phyloP scores from a whole-genome alignment of 495 filamentous ascomycete species.

The Penicillium bialowiezense region DNA sequence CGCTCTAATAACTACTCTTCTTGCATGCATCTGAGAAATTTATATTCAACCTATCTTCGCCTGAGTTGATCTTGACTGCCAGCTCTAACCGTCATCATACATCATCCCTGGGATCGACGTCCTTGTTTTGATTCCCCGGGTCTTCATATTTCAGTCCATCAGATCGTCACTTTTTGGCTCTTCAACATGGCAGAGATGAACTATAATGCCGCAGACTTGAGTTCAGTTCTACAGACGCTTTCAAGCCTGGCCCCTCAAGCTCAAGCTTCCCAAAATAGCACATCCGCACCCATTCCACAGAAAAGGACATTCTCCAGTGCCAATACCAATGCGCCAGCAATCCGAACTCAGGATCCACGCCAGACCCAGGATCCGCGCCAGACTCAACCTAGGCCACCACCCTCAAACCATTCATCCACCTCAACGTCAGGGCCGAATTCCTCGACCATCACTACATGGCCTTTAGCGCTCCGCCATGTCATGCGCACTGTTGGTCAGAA shows the following conservation, averaged over 20 bases:
- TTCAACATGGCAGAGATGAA: constrained; percentile 31
- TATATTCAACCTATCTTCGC: not conserved
- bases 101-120: too few species aligned
- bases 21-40: too few species aligned
- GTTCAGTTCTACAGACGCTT: constrained; percentile 53
- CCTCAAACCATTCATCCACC: constrained; percentile 1
- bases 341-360: constrained; percentile 9
- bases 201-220: constrained; percentile 47
- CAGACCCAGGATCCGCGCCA: too few species aligned
- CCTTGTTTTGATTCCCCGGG: too few species aligned
- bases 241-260: constrained; percentile 24
- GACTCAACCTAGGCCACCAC: not conserved
- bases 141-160: too few species aligned
- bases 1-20: too few species aligned
- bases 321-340: not conserved
- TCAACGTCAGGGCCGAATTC: constrained; percentile 34
- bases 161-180: too few species aligned
- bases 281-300: too few species aligned
- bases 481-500: constrained; percentile 56
- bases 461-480: constrained; percentile 57
- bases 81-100: too few species aligned
- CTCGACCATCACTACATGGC: constrained; percentile 65
- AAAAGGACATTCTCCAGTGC: too few species aligned
- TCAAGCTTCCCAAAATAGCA: not conserved
- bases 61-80: not conserved